Conservation (phyloP, 805 yeast species). For the Saturnispora sanitii region DNA sequence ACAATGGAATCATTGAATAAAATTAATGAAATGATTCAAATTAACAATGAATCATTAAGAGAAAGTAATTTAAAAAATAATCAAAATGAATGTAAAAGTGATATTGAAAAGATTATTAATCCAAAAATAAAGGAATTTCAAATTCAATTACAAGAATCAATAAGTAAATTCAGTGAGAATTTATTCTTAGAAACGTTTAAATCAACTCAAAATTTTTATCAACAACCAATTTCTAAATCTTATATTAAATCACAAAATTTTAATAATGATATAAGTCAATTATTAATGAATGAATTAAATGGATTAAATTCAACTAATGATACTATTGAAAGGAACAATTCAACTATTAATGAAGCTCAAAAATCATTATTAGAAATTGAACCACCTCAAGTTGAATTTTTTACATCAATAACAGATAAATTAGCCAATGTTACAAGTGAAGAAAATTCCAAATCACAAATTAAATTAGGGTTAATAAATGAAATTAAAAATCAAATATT, state of each 20-base stretch:
- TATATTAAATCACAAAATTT: conserved; percentile 4
- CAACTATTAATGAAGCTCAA: background rate
- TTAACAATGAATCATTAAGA: background rate
- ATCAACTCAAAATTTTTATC: conserved; percentile 4
- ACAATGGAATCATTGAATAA: background rate
- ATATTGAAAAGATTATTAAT: background rate
- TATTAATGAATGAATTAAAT: background rate
- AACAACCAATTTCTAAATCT: conserved; percentile 1
- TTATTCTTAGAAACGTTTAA: background rate
- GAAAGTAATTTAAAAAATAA: conserved; percentile 1
- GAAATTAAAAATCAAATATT: too few species aligned
- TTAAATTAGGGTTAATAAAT: too few species aligned
- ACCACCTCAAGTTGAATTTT: too few species aligned
- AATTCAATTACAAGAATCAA: background rate
- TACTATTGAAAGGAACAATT: background rate
- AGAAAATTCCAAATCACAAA: too few species aligned
- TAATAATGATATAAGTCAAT: background rate
- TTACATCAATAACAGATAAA: too few species aligned
- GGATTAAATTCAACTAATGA: background rate
- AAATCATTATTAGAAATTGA: background rate
- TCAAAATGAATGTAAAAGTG: background rate
- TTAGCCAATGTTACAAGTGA: too few species aligned
- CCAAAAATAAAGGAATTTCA: conserved; percentile 1
- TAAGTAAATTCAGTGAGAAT: background rate
- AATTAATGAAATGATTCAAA: background rate